Conservation (phyloP, 768 basidiomycete species). For the Collybia nuda region DNA sequence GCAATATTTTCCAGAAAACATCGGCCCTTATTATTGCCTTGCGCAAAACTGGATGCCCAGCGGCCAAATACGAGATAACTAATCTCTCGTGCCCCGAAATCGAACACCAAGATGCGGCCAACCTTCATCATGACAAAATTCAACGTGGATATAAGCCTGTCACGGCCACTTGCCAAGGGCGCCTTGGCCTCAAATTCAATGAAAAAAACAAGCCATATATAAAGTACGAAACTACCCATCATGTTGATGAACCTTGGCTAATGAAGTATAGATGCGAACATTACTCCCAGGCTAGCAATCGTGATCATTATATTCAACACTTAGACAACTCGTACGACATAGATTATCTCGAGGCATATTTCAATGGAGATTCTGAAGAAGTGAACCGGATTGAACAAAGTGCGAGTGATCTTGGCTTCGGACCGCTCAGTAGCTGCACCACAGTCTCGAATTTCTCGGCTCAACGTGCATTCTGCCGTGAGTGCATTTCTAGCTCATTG, state of each 20-base stretch:
- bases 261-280: slow-evolving; percentile 5
- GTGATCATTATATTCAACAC: slow-evolving; percentile 3
- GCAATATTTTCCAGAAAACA: slow-evolving; percentile 9
- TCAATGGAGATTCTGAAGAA: slow-evolving; percentile 16
- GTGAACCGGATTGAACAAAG: slow-evolving; percentile 17
- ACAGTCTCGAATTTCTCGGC: slow-evolving; percentile 16
- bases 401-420: slow-evolving; percentile 10
- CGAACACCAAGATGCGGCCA: no score
- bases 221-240: background rate
- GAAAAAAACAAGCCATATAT: background rate
- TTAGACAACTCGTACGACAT: slow-evolving; percentile 15
- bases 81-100: background rate
- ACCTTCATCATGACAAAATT: background rate
- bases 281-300: background rate
- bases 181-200: background rate
- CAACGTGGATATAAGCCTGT: background rate
- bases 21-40: slow-evolving; percentile 2
- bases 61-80: background rate
- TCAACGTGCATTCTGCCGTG: slow-evolving; percentile 16
- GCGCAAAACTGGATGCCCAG: background rate
- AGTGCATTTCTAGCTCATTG: slow-evolving; percentile 6
- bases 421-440: slow-evolving; percentile 12
- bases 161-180: slow-evolving; percentile 1
- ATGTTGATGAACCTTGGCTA: background rate
- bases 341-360: slow-evolving; percentile 18